These are phyloP conservation scores for Fomitopsis pulvina DNA, from an alignment of 768 basidiomycete genomes.

Conservation along the genomic window DNA sequence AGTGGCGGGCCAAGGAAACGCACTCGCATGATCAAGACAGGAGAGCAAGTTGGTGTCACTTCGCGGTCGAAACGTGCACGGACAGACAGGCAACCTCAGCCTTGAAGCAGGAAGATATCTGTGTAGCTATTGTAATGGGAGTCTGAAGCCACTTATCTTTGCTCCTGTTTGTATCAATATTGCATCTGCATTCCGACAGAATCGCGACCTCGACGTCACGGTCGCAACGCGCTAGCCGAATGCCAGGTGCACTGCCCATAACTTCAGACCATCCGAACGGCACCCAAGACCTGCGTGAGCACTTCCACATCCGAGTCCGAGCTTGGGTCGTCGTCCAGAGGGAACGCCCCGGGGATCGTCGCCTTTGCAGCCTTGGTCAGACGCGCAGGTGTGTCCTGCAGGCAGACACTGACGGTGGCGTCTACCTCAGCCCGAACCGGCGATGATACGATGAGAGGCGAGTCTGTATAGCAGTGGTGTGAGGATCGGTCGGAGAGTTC, in stretches of 20 bases:
- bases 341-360: neutral
- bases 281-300: slow-evolving; percentile 8
- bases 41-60: too few relatives aligned
- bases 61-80: too few relatives aligned
- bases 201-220: too few relatives aligned
- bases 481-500: neutral
- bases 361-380: neutral
- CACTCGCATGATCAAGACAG: too few relatives aligned
- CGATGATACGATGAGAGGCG: slow-evolving; percentile 4
- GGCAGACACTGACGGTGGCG: neutral
- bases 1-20: too few relatives aligned
- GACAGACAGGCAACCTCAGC: too few relatives aligned
- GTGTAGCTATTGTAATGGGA: too few relatives aligned
- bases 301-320: slow-evolving; percentile 12
- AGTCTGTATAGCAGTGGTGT: slow-evolving; percentile 5
- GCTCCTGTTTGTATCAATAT: too few relatives aligned
- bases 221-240: too few relatives aligned
- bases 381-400: neutral
- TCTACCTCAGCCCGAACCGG: neutral
- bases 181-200: too few relatives aligned
- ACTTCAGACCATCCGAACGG: slow-evolving; percentile 3
- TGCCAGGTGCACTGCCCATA: neutral
- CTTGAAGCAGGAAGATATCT: too few relatives aligned
- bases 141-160: too few relatives aligned
- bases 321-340: neutral